Evolutionary conservation across 2,329 filamentous ascomycete species (phyloP).

Genomic region (Tolypocladium sp.): DNA sequence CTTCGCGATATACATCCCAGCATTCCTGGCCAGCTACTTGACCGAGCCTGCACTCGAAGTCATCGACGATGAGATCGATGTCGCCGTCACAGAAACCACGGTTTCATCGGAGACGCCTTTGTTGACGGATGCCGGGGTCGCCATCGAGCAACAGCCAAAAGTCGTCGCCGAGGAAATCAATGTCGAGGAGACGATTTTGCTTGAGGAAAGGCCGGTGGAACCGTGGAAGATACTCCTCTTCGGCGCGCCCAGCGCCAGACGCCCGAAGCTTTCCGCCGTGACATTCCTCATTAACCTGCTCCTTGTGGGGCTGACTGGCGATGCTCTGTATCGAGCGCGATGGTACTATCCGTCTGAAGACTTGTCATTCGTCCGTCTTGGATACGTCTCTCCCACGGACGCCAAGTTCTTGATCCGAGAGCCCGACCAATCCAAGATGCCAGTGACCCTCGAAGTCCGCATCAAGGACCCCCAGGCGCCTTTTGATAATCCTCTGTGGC

Average conservation of each 20-base stretch:
- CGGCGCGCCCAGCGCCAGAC: slow-evolving; percentile 68
- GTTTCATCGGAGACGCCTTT: slow-evolving; percentile 15
- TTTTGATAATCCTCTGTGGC: slow-evolving; percentile 54
- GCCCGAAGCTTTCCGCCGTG: slow-evolving; percentile 52
- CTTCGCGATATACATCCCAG: slow-evolving; percentile 56
- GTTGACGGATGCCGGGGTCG: slow-evolving; percentile 20
- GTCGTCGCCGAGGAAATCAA: slow-evolving; percentile 43
- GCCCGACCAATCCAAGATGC: slow-evolving; percentile 65
- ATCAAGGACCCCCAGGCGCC: slow-evolving; percentile 40
- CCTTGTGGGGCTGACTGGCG: slow-evolving; percentile 60
- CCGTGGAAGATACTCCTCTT: slow-evolving; percentile 59
- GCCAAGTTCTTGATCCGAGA: slow-evolving; percentile 81
- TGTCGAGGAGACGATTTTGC: slow-evolving; percentile 52
- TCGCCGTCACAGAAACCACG: slow-evolving; percentile 40
- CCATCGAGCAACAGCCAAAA: slow-evolving; percentile 18
- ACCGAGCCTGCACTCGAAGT: slow-evolving; percentile 48
- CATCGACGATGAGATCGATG: slow-evolving; percentile 51
- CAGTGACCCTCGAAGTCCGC: slow-evolving; percentile 61
- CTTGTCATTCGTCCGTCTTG: slow-evolving; percentile 77
- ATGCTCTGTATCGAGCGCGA: slow-evolving; percentile 68
- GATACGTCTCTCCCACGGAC: slow-evolving; percentile 72
- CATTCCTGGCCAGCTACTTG: slow-evolving; percentile 51
- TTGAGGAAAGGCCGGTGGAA: slow-evolving; percentile 47
- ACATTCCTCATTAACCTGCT: slow-evolving; percentile 65
- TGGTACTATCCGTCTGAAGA: slow-evolving; percentile 62